Base-by-base conservation (phyloP, 1,284 basidiomycete species). In the Marasmius oreades region DNA sequence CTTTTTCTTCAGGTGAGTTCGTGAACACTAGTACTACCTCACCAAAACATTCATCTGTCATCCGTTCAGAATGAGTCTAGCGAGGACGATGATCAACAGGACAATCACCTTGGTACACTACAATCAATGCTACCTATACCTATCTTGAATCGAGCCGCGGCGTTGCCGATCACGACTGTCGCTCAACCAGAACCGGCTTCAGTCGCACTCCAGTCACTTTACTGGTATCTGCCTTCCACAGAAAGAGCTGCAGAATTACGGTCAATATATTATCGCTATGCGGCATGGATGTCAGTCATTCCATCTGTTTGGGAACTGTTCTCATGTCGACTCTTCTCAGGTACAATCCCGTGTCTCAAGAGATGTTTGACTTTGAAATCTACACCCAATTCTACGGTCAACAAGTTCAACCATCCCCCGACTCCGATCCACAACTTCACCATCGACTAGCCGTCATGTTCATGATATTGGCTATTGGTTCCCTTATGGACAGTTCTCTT, bases 381-480 rank as follows among this genome's bases (percentile, higher is more conserved):
- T 89, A 80, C 63, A 67, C 74, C 8, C 73, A 80, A 43, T 86
- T 91, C 64, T 91, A 88, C 69, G 76, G 74, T 26, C 72, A 78
- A 3, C 75, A 76, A 55, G 65, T 68, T 26, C 69, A 70, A 0
- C 75, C 77, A 16, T 73, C 77, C 8, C 64, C 74, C 33, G 82
- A 86, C 28, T 31, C 28, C 59, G 86, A 88, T 58, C 76, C 82
- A 4, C 70, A 84, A 23, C 64, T 83, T 42, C 79, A 82, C 14
- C 87, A 90, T 67, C 81, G 85, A 20, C 78, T 91, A 39, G 80
- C 88, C 2, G 73, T 91, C 46, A 72, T 90, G 72, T 91, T 86
- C 67, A 88, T 91, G 75, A 76, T 91, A 23, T 77, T 91, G 8
- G 85, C 88, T 0, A 85, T 91, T 58, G 89, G 87, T 1, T 81